Evolutionary conservation across 768 basidiomycete species (phyloP), one percentile per base, ranked within the genome.

Genomic region (Pholiota molesta): DNA sequence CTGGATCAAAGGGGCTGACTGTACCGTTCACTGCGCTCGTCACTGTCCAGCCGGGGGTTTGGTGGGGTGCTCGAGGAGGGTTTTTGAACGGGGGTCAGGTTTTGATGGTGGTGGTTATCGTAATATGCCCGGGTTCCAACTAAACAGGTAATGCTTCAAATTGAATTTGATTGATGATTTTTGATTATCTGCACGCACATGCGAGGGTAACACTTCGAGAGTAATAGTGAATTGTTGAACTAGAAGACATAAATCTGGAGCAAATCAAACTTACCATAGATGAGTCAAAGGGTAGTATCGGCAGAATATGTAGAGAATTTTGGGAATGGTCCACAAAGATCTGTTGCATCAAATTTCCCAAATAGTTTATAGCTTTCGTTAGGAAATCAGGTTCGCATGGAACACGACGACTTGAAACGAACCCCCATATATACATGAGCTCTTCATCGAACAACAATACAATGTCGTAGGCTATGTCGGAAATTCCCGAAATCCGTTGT

Each of bases 261-360:
- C 13, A 23, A 40, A 23, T 23, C 3, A 35, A 21, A 11, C 35
- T 17, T 26, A 55, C 53, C 53, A 35, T 8, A 55, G 21, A 23
- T 39, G 37, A 21, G 39, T 26, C 17, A 55, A 11, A 21, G 53
- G 53, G 21, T 55, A 55, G 9, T 55, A 55, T 19, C 53, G 53
- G 39, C 31, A 55, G 19, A 55, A 39, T 13, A 55, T 9, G 19
- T 55, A 55, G n/a, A 55, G 53, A 55, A 37, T 14, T 26, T 55
- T 55, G 29, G 53, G 53, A 21, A 55, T 39, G 0, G 53, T 40
- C 53, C 53, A 55, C 35, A 37, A 1, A 3, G 53, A 55, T 37
- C 53, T 55, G 16, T 21, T 2, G 21, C 8, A 6, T 39, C 9
- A 23, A 9, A 37, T 13, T 55, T 23, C 3, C 13, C 16, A n/a